Conservation (phyloP, 1,284 basidiomycete genomes). For the Rhodotorula sp. region DNA sequence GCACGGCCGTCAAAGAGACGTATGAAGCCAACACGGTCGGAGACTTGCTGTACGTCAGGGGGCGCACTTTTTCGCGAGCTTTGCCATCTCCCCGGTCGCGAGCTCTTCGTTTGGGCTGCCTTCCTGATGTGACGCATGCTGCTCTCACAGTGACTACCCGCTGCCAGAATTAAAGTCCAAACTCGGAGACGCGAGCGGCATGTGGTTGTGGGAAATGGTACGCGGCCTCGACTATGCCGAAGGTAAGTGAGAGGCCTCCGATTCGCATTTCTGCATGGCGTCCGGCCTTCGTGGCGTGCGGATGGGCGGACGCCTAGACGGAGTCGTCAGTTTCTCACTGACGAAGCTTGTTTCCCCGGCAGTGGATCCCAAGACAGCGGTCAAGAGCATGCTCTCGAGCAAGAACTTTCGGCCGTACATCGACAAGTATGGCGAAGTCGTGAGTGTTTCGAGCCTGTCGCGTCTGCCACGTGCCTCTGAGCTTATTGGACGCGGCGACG, state of each 20-base stretch:
- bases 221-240: slow-evolving; percentile 85
- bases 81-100: too few relatives aligned
- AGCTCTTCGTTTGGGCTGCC: too few relatives aligned
- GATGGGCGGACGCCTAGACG: too few relatives aligned
- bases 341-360: background rate
- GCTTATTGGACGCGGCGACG: too few relatives aligned
- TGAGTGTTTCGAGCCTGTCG: slow-evolving; percentile 18
- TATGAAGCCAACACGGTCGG: slow-evolving; percentile 85
- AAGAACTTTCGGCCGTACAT: slow-evolving; percentile 83
- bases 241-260: slow-evolving; percentile 56
- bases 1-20: slow-evolving; percentile 77
- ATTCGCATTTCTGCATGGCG: background rate
- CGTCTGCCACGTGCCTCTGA: background rate
- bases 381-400: slow-evolving; percentile 89
- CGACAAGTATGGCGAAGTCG: slow-evolving; percentile 66
- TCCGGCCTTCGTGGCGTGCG: background rate
- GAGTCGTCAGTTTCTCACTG: background rate
- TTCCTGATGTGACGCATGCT: too few relatives aligned
- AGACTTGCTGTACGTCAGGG: slow-evolving; percentile 68
- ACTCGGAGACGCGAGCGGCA: slow-evolving; percentile 70
- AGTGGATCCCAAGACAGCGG: slow-evolving; percentile 80
- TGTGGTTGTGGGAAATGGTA: slow-evolving; percentile 84
- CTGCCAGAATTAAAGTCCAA: slow-evolving; percentile 76
- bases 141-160: slow-evolving; percentile 52
- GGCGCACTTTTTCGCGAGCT: background rate